Percentiles rank a stretch among this genome's conserved stretches.
These are phyloP conservation scores for Euphorbia pulcherrima DNA, from an alignment of 345 rosid genomes.

Conservation along the genomic window DNA sequence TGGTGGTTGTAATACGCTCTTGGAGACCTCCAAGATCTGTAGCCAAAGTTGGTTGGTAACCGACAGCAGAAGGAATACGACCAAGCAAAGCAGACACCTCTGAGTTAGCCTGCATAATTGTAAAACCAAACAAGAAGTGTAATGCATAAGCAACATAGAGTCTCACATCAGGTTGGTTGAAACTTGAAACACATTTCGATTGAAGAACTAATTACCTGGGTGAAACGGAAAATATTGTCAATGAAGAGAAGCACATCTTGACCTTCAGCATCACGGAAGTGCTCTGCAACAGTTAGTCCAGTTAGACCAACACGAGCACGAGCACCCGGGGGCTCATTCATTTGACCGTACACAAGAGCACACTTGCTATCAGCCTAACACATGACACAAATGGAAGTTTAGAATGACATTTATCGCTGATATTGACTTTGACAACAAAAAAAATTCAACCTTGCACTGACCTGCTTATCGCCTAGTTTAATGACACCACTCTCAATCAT, in stretches of 20 bases:
- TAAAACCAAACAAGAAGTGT: not conserved
- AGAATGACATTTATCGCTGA: not conserved
- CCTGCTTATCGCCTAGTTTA: constrained; percentile 98
- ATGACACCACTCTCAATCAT: constrained; percentile 99
- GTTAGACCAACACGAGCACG: constrained; percentile 99
- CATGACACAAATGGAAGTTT: not conserved
- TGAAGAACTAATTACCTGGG: constrained; percentile 46
- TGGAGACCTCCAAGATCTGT: constrained; percentile 99
- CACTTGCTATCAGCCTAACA: constrained; percentile 88
- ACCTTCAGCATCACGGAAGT: constrained; percentile 98
- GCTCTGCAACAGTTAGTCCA: constrained; percentile 94
- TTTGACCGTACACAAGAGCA: constrained; percentile 97
- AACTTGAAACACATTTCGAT: not conserved
- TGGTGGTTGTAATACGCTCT: constrained; percentile 97
- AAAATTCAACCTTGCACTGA: constrained; percentile 7
- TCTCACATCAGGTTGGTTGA: no score
- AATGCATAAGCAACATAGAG: not conserved
- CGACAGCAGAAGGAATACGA: constrained; percentile 99
- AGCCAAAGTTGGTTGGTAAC: constrained; percentile 97
- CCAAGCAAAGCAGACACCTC: constrained; percentile 99
- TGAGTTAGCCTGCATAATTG: constrained; percentile 71
- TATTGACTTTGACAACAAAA: not conserved
- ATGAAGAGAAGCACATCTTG: constrained; percentile 98
- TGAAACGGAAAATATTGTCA: constrained; percentile 94
- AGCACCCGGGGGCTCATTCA: constrained; percentile 99